These are phyloP conservation scores for Tricholoma saponaceum DNA, from an alignment of 768 basidiomycete species.

Conservation along the genomic window DNA sequence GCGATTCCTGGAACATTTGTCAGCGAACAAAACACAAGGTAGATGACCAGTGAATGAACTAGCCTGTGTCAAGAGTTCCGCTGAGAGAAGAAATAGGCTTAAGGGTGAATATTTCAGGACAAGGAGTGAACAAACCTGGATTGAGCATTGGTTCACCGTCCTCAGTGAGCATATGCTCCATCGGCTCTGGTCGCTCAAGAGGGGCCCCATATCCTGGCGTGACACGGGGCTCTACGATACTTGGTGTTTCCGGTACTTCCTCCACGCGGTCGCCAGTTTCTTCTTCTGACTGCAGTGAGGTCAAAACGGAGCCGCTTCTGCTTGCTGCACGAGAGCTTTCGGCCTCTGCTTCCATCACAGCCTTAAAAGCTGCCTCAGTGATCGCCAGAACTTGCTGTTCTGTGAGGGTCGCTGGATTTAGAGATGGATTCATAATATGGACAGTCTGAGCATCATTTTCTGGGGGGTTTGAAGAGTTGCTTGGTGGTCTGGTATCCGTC, in stretches of 20 bases:
- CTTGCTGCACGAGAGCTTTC: constrained; percentile 25
- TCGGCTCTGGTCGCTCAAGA: constrained; percentile 35
- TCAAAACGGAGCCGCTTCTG: constrained; percentile 8
- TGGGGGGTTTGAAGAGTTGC: not conserved
- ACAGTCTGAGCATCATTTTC: not conserved
- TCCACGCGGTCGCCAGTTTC: constrained; percentile 1
- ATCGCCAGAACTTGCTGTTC: constrained; percentile 23
- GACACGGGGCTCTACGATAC: not conserved
- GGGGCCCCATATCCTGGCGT: constrained; percentile 26
- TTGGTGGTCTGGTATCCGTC: not conserved
- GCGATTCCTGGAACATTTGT: constrained; percentile 44
- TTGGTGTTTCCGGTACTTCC: not conserved
- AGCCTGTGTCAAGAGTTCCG: constrained; percentile 63
- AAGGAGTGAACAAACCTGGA: constrained; percentile 46
- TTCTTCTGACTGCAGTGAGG: constrained; percentile 7
- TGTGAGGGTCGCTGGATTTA: constrained; percentile 20
- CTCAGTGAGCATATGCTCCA: constrained; percentile 57
- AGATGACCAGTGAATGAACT: constrained; percentile 8
- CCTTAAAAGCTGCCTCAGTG: constrained; percentile 27
- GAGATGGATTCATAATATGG: constrained; percentile 22
- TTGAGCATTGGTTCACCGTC: constrained; percentile 67
- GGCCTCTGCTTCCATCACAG: constrained; percentile 29
- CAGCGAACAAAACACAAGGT: not conserved
- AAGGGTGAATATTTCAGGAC: constrained; percentile 3
- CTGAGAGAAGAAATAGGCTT: constrained; percentile 22